Conservation (phyloP, 1,139 yeast genomes). For the Meyerozyma sp. region DNA sequence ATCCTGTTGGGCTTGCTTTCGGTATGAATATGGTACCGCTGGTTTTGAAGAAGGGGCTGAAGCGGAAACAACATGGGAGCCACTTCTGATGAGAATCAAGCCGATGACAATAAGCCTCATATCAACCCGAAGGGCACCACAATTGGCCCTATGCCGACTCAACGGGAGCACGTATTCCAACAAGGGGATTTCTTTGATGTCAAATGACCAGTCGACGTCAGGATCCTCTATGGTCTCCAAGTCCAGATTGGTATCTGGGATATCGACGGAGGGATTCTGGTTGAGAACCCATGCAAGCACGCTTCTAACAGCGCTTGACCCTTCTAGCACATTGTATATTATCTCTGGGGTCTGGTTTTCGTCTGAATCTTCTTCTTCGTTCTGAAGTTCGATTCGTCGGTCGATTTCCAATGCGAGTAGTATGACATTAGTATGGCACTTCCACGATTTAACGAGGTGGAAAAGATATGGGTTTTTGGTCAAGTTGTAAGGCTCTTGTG, state of each 20-base stretch:
- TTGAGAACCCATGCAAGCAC: constrained; percentile 59
- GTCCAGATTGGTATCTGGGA: not conserved
- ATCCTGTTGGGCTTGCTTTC: constrained; percentile 39
- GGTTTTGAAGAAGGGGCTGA: constrained; percentile 19
- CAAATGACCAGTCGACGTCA: constrained; percentile 27
- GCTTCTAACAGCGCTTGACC: constrained; percentile 58
- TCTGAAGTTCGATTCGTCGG: constrained; percentile 50
- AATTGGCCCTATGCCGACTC: constrained; percentile 51
- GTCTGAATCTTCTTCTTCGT: constrained; percentile 19
- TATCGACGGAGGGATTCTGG: constrained; percentile 24
- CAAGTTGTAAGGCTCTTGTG: constrained; percentile 25
- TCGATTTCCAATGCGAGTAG: constrained; percentile 59
- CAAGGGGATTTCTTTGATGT: constrained; percentile 50
- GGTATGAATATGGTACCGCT: constrained; percentile 4
- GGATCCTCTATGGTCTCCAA: constrained; percentile 12
- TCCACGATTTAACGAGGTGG: constrained; percentile 56
- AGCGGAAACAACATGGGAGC: constrained; percentile 4
- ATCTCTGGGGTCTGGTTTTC: constrained; percentile 40
- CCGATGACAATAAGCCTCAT: constrained; percentile 36
- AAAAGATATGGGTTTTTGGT: constrained; percentile 57
- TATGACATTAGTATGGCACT: constrained; percentile 53
- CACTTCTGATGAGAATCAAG: constrained; percentile 21
- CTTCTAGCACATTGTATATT: constrained; percentile 51
- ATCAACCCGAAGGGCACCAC: constrained; percentile 53
- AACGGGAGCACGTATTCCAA: constrained; percentile 56